Evolutionary conservation across 495 filamentous ascomycete genomes (phyloP), one percentile per base, ranked within the genome.

Genomic region (Penicillium canariense): DNA sequence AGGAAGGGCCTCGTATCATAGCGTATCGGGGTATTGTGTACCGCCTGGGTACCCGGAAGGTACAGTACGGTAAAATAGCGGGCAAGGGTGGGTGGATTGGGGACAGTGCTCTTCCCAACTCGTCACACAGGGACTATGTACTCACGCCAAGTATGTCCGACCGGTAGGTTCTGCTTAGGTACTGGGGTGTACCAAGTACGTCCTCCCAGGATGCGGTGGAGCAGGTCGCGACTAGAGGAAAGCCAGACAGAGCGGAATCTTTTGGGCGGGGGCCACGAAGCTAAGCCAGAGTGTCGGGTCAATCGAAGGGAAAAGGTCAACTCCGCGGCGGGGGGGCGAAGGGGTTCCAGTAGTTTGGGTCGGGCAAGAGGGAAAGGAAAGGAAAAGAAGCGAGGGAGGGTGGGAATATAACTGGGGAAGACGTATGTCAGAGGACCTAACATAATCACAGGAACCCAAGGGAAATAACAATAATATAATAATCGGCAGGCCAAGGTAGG

Each of bases 251-350:
- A n/a, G n/a, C n/a, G n/a, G n/a, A n/a, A n/a, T n/a, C n/a, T n/a
- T n/a, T 49, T 23, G 34, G 26, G 38, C 17, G 27, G 12, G 27
- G 6, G 31, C 35, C 14, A 34, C 7, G 30, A 54, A 51, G 31
- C 52, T 62, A 66, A 62, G 62, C 66, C 66, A 58, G 59, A 58
- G 60, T 66, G 60, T 62, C 63, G 66, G 66, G 66, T 66, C 62
- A 60, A 40, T 42, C 28, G 28, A 48, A 18, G 17, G 11, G 7
- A 22, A 26, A 25, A 10, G 23, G 25, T 10, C 12, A 20, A 39
- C 23, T 38, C 9, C 1, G 10, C 17, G n/a, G 38, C 2, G 8
- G 17, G 3, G 3, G 6, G 17, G 15, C 32, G 39, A 40, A 11
- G 20, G 50, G 42, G 40, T 62, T 45, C 52, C 61, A 49, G 50